Conservation (phyloP, 352 stramenopile species). For the Albugo candida region DNA sequence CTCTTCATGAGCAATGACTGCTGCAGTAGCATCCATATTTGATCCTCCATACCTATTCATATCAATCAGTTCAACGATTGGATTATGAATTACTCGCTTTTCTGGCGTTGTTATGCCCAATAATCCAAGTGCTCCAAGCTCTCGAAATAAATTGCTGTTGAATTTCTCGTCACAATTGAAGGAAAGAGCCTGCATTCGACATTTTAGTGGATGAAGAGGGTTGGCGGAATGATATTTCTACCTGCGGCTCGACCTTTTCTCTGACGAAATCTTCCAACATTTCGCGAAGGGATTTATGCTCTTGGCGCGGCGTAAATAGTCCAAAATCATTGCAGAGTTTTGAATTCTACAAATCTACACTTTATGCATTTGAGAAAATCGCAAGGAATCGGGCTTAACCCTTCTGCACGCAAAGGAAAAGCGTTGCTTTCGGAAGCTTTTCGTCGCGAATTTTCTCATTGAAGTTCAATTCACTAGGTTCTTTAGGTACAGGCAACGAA, state of each 20-base stretch:
- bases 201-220: not conserved
- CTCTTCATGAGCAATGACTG: constrained; percentile 90
- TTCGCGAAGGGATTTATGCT: constrained; percentile 77
- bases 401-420: too few species aligned
- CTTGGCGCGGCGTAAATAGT: constrained; percentile 77
- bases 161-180: constrained; percentile 95
- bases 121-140: constrained; percentile 88
- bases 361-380: too few species aligned
- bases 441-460: too few species aligned
- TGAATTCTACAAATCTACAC: too few species aligned
- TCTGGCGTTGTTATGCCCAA: constrained; percentile 91
- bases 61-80: not conserved
- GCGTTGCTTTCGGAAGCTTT: too few species aligned
- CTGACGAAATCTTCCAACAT: constrained; percentile 90
- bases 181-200: constrained; percentile 48
- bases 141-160: constrained; percentile 90
- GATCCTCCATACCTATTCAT: constrained; percentile 81
- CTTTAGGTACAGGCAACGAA: too few species aligned
- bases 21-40: constrained; percentile 89
- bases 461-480: too few species aligned
- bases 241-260: constrained; percentile 94
- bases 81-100: constrained; percentile 39
- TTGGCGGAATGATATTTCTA: constrained; percentile 4
- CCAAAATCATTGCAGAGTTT: constrained; percentile 15
- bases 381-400: too few species aligned